phyloP scores from a whole-genome alignment of 495 filamentous ascomycete genomes.

The Parachaetomium inaequale region DNA sequence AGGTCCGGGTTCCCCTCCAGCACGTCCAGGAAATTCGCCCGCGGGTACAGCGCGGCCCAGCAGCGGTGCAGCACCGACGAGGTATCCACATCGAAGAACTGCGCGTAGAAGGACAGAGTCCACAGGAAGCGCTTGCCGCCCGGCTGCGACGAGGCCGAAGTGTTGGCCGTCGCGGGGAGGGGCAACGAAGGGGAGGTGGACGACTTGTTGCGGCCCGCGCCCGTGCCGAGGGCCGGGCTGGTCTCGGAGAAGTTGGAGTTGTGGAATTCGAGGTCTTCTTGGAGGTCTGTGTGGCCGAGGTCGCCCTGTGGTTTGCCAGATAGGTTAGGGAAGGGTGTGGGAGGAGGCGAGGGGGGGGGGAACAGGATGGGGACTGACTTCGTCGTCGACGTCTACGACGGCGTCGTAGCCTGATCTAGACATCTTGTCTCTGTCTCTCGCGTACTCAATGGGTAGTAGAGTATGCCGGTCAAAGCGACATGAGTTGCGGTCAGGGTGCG shows the following conservation, averaged over 20 bases:
- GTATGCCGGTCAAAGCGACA: background rate
- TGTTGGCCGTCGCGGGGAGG: constrained; percentile 53
- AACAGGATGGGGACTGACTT: constrained; percentile 38
- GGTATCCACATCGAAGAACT: constrained; percentile 97
- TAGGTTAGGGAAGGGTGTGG: background rate
- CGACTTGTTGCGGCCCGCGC: constrained; percentile 24
- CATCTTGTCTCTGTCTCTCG: constrained; percentile 48
- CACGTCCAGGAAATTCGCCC: constrained; percentile 91
- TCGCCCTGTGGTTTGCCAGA: constrained; percentile 62
- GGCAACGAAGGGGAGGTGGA: constrained; percentile 52
- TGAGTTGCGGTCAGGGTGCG: background rate
- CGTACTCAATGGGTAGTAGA: background rate
- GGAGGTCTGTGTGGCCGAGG: constrained; percentile 93
- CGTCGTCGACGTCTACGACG: constrained; percentile 92
- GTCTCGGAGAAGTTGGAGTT: constrained; percentile 62
- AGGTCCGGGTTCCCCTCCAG: constrained; percentile 96
- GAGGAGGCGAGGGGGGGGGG: background rate
- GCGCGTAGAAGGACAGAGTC: constrained; percentile 89
- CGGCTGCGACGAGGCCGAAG: constrained; percentile 29
- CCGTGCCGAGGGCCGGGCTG: constrained; percentile 52
- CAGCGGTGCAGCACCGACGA: constrained; percentile 79
- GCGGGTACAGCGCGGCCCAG: constrained; percentile 77
- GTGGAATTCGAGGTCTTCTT: constrained; percentile 99
- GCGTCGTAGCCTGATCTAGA: constrained; percentile 89
- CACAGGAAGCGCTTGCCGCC: constrained; percentile 82